Evolutionary conservation across 1,284 basidiomycete genomes (phyloP), one percentile per base, ranked within the genome.

Genomic region (Macrocystidia cucumis): DNA sequence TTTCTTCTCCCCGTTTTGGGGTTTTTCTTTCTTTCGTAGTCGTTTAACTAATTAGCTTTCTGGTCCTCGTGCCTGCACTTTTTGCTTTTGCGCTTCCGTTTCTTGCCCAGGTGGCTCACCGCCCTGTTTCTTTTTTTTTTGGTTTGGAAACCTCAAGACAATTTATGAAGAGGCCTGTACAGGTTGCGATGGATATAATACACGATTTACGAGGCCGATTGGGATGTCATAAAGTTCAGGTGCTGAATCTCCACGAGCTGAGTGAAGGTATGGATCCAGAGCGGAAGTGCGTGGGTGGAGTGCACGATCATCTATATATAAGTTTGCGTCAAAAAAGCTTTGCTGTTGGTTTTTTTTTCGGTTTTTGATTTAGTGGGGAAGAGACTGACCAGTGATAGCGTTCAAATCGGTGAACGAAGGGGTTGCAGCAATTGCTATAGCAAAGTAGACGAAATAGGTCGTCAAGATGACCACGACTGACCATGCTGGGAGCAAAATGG

Each of bases 401-500:
- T 60, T 67, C 46, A 76, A 59, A 39, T 84, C 78, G 40, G 69
- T 63, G 46, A 90, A 84, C 3, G 70, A 45, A 1, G 90, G 90
- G 5, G 86, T 87, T 8, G 67, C 67, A 38, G 72, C 72, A 6
- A 90, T 59, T 1, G 84, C 83, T 42, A 92, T 61, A 4, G 81
- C 75, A 44, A 81, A 80, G 53, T 92, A 91, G 1, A 71, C 65
- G 52, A 78, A 74, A 57, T 91, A 92, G 2, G 86, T 80, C 38
- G 87, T 66, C 29, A 91, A 69, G 29, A 82, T 72, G 9, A 84
- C 46, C 29, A 91, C 59, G 45, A 88, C 67, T 9, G 83, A 70
- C 61, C 82, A 92, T 11, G 87, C 77, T 16, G 90, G 90, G n/a
- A 92, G 55, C 21, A 92, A 70, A 18, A 91, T 49, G 13, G 86